These are phyloP conservation scores for Xylaria sp. DNA, from an alignment of 2,329 filamentous ascomycete species.

Conservation along the genomic window DNA sequence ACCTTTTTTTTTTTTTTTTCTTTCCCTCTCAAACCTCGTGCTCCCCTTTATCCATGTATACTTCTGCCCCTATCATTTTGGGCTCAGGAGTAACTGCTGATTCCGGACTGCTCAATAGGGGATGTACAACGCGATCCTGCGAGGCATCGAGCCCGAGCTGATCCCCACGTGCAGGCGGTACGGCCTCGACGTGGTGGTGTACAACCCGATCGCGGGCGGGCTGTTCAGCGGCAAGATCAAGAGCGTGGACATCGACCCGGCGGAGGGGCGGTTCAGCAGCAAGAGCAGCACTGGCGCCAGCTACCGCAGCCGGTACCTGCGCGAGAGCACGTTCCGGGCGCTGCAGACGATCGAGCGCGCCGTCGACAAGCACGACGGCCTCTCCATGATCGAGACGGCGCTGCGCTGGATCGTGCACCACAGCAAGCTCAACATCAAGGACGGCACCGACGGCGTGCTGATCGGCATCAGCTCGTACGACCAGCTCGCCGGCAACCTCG, in stretches of 20 bases:
- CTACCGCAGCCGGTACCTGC: constrained; percentile 74
- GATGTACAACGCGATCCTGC: constrained; percentile 84
- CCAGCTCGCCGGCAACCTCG: constrained; percentile 61
- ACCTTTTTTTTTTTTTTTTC: too few relatives aligned
- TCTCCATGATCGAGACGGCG: constrained; percentile 73
- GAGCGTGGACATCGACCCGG: constrained; percentile 61
- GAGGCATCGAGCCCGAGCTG: constrained; percentile 74
- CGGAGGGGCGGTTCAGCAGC: constrained; percentile 72
- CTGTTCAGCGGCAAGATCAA: constrained; percentile 81
- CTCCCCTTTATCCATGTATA: too few relatives aligned
- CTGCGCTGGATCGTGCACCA: constrained; percentile 76
- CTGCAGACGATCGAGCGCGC: constrained; percentile 69
- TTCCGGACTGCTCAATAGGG: constrained; percentile 42
- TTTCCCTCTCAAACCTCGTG: too few relatives aligned
- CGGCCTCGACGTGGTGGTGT: constrained; percentile 77
- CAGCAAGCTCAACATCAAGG: constrained; percentile 57
- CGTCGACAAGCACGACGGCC: constrained; percentile 61
- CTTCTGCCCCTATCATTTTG: too few relatives aligned
- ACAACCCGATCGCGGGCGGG: constrained; percentile 82
- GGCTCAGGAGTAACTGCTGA: neutral
- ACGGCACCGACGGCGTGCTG: constrained; percentile 61
- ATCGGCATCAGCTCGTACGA: constrained; percentile 60
- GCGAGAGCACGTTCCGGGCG: constrained; percentile 64
- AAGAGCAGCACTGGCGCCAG: constrained; percentile 48
- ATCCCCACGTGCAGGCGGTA: constrained; percentile 74